Evolutionary conservation across 352 stramenopile species (phyloP), one percentile per base, ranked within the genome.

Genomic region (Phytophthora lateralis): DNA sequence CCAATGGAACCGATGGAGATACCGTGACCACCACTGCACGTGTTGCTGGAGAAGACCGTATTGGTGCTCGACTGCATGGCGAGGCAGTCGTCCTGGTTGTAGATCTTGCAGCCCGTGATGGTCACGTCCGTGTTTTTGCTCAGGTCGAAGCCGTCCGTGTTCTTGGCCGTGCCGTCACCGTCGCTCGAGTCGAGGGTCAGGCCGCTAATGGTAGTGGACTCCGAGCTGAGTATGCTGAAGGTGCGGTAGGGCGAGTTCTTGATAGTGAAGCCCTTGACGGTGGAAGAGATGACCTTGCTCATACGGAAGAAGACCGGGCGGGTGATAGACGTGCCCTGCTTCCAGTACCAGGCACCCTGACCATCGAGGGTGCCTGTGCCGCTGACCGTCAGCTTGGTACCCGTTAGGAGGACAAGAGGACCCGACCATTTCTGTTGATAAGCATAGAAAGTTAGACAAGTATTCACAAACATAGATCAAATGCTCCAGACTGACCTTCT

Each of bases 291-390:
- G 37, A 66, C 56, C 32, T 63, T 71, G 50, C 41, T 58, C 55
- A 71, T 62, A 29, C 63, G 63, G 63, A 80, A 73, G 52, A 80
- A 77, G 1, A 75, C 68, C 1, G 73, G 73, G 9, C 66, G 58
- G 5, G 27, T 66, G 50, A 78, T 63, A 1, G 53, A 71, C 75
- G 26, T 30, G 26, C 26, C 26, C 26, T 30, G 26, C 26, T 30
- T 30, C 26, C 26, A 30, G 6, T 30, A 80, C 68, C 63, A 75
- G 30, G 49, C 26, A 4, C 72, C 68, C 52, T 80, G 68, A 12
- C 72, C 72, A 14, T 80, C 66, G 4, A 80, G 60, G 5, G 66
- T 75, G 1, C 68, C 72, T 3, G 60, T 39, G 4, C 71, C 71
- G 0, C 56, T 51, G 4, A 80, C 64, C 8, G 51, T 69, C 3